A percentile compares a stretch with the other conserved stretches of the same genome.
Evolutionary conservation across 495 filamentous ascomycete genomes (phyloP).

Genomic region (Lasiosphaeria ovina): DNA sequence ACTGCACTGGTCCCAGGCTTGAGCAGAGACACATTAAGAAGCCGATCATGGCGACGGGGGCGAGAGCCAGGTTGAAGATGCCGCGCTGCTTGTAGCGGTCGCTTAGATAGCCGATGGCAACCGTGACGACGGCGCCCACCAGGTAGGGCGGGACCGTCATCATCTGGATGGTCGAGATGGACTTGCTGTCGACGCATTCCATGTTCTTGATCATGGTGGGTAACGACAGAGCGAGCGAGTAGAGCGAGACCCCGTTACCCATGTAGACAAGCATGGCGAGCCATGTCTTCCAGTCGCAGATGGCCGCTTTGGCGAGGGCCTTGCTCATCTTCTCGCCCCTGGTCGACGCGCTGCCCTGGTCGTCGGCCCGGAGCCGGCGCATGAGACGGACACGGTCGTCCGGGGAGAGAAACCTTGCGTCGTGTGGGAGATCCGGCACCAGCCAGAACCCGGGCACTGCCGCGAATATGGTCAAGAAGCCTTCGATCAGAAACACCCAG

Average conservation of each 20-base stretch:
- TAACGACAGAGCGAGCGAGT: constrained; percentile 81
- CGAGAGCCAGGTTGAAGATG: constrained; percentile 69
- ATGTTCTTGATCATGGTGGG: constrained; percentile 73
- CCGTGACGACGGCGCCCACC: constrained; percentile 66
- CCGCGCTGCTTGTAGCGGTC: constrained; percentile 73
- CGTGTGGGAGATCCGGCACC: constrained; percentile 80
- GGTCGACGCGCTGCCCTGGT: constrained; percentile 60
- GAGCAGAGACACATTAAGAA: constrained; percentile 72
- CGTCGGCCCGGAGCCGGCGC: constrained; percentile 63
- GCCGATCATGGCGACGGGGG: constrained; percentile 68
- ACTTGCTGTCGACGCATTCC: constrained; percentile 56
- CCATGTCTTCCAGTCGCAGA: constrained; percentile 86
- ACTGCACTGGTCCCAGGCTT: constrained; percentile 58
- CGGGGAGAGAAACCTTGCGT: constrained; percentile 67
- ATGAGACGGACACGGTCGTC: constrained; percentile 68
- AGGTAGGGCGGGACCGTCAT: constrained; percentile 81
- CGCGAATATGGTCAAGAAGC: constrained; percentile 66
- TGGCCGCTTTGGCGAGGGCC: constrained; percentile 65
- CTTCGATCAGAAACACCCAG: constrained; percentile 79
- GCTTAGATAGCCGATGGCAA: constrained; percentile 69
- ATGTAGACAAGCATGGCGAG: constrained; percentile 68
- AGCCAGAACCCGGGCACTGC: constrained; percentile 73
- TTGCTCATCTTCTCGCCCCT: constrained; percentile 74
- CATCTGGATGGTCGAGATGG: constrained; percentile 64
- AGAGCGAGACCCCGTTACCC: constrained; percentile 65